These are phyloP conservation scores for Solanum neorickii DNA, from an alignment of 257 asterid genomes.

Conservation along the genomic window DNA sequence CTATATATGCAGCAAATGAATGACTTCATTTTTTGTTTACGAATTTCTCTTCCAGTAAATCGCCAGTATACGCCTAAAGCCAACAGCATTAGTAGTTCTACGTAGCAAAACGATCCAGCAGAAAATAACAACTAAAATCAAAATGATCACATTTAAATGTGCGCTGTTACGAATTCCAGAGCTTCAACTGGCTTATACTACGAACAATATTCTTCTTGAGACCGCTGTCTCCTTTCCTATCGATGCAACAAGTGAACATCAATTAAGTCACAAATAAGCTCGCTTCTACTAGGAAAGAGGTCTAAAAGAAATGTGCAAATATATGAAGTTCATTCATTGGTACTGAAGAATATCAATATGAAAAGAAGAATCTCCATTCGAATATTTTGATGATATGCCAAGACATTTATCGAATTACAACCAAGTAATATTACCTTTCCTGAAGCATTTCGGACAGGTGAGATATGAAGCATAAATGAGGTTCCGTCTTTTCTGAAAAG, in stretches of 20 bases:
- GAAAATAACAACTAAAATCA: neutral
- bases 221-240: neutral
- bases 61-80: neutral
- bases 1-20: neutral
- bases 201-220: neutral
- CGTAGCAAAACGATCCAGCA: neutral
- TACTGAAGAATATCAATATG: neutral
- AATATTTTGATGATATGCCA: neutral
- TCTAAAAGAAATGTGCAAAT: neutral
- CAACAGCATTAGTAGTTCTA: too few species aligned
- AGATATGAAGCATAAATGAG: conserved; percentile 84
- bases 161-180: neutral
- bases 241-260: neutral
- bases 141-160: neutral
- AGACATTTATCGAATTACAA: neutral
- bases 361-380: neutral
- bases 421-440: conserved; percentile 50
- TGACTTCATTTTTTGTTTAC: neutral
- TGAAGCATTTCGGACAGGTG: conserved; percentile 80
- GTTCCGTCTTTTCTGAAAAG: conserved; percentile 40
- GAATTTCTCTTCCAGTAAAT: neutral
- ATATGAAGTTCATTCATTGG: neutral
- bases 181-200: neutral
- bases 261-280: neutral
- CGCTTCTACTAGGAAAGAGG: neutral